These are phyloP conservation scores for Nicotiana otophora DNA, from an alignment of 257 asterid genomes.

Conservation along the genomic window DNA sequence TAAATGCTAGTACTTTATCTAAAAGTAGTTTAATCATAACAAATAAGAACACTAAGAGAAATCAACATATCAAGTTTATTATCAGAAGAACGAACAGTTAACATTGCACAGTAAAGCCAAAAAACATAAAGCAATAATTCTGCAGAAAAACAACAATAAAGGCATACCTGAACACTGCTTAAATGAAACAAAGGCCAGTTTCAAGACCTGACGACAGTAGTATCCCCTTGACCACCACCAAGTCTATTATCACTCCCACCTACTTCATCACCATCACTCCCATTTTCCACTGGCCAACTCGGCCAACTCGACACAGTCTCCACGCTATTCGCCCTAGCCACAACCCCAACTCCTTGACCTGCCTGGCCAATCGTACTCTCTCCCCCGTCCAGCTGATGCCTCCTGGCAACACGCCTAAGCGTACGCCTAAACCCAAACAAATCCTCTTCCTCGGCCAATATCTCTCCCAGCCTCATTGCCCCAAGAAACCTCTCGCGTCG, in stretches of 20 bases:
- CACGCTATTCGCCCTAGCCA: conserved; percentile 57
- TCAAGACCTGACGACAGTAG: conserved; percentile 14
- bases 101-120: background rate
- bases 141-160: background rate
- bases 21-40: conserved; percentile 1
- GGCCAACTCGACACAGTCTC: conserved; percentile 78
- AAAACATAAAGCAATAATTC: background rate
- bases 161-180: conserved; percentile 3
- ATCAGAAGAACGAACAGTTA: background rate
- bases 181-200: background rate
- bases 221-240: conserved; percentile 10
- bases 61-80: background rate
- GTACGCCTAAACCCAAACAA: conserved; percentile 47
- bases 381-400: conserved; percentile 11
- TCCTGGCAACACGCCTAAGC: conserved; percentile 51
- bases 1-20: conserved; percentile 6
- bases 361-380: conserved; percentile 47
- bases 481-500: conserved; percentile 30
- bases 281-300: conserved; percentile 53
- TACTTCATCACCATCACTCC: conserved; percentile 30
- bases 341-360: conserved; percentile 50
- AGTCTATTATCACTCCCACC: conserved; percentile 14
- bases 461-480: conserved; percentile 49
- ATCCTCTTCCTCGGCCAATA: conserved; percentile 47
- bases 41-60: background rate